Percentiles rank a stretch among this genome's conserved stretches.
phyloP scores from a whole-genome alignment of 495 filamentous ascomycete species.

The Lasiosphaeria ovina region DNA sequence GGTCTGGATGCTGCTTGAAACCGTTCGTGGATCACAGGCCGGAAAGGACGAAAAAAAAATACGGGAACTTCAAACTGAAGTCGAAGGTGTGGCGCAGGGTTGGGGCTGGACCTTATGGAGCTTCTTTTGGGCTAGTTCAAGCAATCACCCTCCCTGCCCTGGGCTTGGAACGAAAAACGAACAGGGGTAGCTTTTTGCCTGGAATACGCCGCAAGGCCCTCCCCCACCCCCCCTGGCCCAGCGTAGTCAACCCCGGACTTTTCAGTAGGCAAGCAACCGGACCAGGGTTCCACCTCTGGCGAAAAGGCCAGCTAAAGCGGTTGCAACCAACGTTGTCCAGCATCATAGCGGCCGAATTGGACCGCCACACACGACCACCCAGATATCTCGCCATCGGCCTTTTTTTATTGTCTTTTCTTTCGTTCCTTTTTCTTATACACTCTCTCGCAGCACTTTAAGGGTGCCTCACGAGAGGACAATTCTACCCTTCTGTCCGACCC shows the following conservation, averaged over 20 bases:
- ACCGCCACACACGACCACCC: not conserved
- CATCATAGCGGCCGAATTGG: not conserved
- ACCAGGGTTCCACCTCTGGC: constrained; percentile 6
- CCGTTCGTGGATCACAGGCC: too few relatives aligned
- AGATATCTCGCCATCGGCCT: not conserved
- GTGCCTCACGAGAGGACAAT: not conserved
- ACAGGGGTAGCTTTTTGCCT: constrained; percentile 24
- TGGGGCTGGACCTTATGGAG: not conserved
- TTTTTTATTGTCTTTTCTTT: not conserved
- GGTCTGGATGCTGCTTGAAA: too few relatives aligned
- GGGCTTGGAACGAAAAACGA: not conserved
- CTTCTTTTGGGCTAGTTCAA: not conserved
- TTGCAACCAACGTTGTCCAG: constrained; percentile 11
- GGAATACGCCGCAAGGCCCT: too few relatives aligned
- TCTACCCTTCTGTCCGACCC: not conserved
- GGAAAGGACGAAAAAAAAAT: too few relatives aligned
- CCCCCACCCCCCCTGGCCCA: constrained; percentile 1
- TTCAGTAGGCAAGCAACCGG: constrained; percentile 15
- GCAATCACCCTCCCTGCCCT: not conserved
- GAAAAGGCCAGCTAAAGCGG: constrained; percentile 37
- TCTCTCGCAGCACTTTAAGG: constrained; percentile 9
- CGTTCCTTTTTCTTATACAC: constrained; percentile 8
- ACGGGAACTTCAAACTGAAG: too few relatives aligned
- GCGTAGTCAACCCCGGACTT: constrained; percentile 15
- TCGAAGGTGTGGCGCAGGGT: too few relatives aligned